Base-by-base conservation (phyloP, 1,284 basidiomycete species). In the Ganoderma meredithae region DNA sequence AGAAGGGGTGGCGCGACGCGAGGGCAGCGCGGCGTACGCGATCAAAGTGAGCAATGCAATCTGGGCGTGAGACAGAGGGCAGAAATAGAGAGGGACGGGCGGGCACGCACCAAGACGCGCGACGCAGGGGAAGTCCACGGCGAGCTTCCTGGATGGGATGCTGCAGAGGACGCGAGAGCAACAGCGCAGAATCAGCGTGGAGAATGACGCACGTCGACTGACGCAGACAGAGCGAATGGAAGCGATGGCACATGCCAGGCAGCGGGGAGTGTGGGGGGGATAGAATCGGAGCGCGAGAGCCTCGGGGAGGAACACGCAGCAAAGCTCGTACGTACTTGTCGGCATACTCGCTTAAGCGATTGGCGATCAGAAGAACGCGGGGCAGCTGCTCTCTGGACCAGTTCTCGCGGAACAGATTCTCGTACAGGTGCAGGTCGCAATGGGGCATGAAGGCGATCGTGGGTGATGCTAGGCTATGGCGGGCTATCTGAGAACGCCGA, bases 361-460 rank as follows among this genome's bases (percentile, higher is more conserved):
- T 86, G 63, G 83, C 84, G 69, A 86, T 71, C 71, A 86, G 80
- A 62, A 87, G 69, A 49, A 84, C 70, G 44, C 74, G 75, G 63
- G 77, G 71, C 66, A 86, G 72, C 15, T 74, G 72, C 17, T 81
- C 80, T 40, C 69, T 74, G 59, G 81, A 78, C 88, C 89, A 90
- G 76, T 93, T 93, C 17, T 84, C 83, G 68, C 83, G 83, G 66
- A 93, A 77, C 60, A 92, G 75, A 71, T 80, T 83, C 75, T 93
- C 90, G 78, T 93, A 92, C 33, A 93, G 82, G 67, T 83, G 82
- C 75, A 90, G 75, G 76, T 92, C 90, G 75, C 92, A 93, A 76
- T 93, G 91, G 40, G 91, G 92, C 91, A 93, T 92, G 80, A 87
- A 92, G 64, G 88, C 81, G 65, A 93, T 81, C 60, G 90, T 92